Evolutionary conservation across 768 basidiomycete species (phyloP).

Genomic region (Boletales sp.): DNA sequence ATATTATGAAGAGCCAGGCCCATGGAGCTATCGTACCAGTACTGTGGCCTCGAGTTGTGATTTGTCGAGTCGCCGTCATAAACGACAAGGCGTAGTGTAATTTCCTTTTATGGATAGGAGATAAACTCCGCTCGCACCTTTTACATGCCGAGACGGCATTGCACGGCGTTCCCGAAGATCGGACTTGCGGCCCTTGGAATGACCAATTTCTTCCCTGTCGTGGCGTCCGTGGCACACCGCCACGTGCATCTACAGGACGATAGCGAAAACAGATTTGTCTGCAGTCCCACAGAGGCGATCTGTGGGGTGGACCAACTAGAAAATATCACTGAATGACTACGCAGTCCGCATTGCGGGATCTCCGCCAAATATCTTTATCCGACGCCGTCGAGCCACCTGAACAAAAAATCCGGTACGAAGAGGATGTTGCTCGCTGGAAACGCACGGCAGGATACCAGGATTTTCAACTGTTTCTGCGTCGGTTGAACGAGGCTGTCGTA

Average conservation of each 20-base stretch:
- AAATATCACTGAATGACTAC: slow-evolving; percentile 9
- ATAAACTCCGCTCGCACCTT: no score
- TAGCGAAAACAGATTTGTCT: no score
- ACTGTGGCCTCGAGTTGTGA: no score
- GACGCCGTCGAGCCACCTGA: slow-evolving; percentile 32
- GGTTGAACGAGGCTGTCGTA: slow-evolving; percentile 75
- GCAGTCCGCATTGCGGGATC: slow-evolving; percentile 17
- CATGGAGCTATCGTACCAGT: no score
- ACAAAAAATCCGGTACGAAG: slow-evolving; percentile 66
- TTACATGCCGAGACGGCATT: no score
- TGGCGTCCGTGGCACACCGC: not conserved
- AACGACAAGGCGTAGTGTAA: no score
- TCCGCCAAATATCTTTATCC: slow-evolving; percentile 30
- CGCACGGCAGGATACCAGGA: slow-evolving; percentile 66
- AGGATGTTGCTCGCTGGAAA: slow-evolving; percentile 73
- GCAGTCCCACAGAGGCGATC: not conserved
- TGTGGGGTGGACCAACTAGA: not conserved
- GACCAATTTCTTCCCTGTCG: slow-evolving; percentile 1
- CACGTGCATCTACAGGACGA: not conserved
- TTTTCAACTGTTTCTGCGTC: slow-evolving; percentile 70
- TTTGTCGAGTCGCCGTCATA: no score
- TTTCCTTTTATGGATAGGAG: no score
- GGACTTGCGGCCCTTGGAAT: no score
- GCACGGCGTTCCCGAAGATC: no score
- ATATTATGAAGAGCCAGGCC: no score